phyloP scores from a whole-genome alignment of 1,139 yeast species.

The Candida glucosophila region DNA sequence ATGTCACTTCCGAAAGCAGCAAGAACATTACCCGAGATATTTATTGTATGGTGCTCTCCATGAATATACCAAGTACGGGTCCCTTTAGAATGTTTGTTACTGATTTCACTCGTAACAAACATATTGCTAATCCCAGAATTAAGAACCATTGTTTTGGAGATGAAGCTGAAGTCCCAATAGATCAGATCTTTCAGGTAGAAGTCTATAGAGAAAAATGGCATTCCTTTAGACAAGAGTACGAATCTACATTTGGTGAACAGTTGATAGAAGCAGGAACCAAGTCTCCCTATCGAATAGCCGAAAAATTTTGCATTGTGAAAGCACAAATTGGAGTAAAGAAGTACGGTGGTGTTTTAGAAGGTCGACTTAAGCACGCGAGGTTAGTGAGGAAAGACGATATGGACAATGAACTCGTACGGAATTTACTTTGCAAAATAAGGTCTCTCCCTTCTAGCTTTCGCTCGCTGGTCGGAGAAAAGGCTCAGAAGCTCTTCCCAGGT shows the following conservation, averaged over 20 bases:
- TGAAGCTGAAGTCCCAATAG: constrained; percentile 3
- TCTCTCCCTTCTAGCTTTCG: no score
- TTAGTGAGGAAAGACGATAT: constrained; percentile 2
- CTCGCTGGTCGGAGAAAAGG: no score
- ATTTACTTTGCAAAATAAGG: no score
- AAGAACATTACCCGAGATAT: constrained; percentile 3
- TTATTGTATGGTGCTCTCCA: constrained; percentile 5
- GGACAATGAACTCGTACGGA: constrained; percentile 1
- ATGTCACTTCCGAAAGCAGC: constrained; percentile 2
- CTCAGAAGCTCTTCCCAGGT: no score
- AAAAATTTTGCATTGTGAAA: constrained; percentile 4
- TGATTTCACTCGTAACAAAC: constrained; percentile 13
- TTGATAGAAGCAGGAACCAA: constrained; percentile 2
- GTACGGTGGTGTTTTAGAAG: constrained; percentile 5
- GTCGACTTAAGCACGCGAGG: constrained; percentile 3
- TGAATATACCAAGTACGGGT: constrained; percentile 4
- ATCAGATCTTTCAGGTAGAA: constrained; percentile 7
- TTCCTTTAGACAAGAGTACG: constrained; percentile 4
- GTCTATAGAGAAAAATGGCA: constrained; percentile 6
- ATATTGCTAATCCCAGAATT: constrained; percentile 3
- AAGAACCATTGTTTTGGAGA: constrained; percentile 3
- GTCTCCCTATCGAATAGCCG: constrained; percentile 3
- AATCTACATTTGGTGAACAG: constrained; percentile 2
- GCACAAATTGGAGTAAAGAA: constrained; percentile 4
- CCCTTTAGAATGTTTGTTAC: constrained; percentile 11